Evolutionary conservation across 768 basidiomycete species (phyloP).

Genomic region (Vishniacozyma victoriae): DNA sequence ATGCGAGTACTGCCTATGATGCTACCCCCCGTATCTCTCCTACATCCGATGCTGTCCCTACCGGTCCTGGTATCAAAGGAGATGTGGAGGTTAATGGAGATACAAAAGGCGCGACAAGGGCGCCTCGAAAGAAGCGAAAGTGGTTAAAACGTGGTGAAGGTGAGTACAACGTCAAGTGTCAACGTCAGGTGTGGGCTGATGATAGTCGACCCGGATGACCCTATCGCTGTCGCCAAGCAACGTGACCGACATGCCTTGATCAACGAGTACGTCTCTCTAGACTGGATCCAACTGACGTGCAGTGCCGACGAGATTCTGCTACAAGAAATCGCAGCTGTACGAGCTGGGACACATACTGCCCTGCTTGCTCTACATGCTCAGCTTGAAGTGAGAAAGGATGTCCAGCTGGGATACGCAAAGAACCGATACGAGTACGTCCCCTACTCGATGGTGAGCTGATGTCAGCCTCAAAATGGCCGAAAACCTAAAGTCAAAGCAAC

Average conservation of each 20-base stretch:
- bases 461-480: too few relatives aligned
- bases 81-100: neutral
- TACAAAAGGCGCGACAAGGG: neutral
- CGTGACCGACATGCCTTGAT: slow-evolving; percentile 28
- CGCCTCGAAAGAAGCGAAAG: slow-evolving; percentile 27
- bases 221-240: slow-evolving; percentile 27
- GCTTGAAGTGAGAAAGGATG: too few relatives aligned
- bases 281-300: too few relatives aligned
- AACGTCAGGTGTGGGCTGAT: neutral
- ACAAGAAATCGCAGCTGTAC: too few relatives aligned
- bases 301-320: too few relatives aligned
- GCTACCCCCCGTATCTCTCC: neutral
- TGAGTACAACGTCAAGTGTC: slow-evolving; percentile 7
- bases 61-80: neutral
- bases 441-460: too few relatives aligned
- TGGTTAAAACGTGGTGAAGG: slow-evolving; percentile 31
- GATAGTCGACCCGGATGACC: slow-evolving; percentile 39
- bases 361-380: too few relatives aligned
- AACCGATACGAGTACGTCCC: too few relatives aligned
- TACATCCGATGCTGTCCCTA: neutral
- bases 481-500: too few relatives aligned
- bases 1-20: neutral
- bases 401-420: too few relatives aligned
- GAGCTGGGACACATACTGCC: too few relatives aligned
- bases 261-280: slow-evolving; percentile 39